Evolutionary conservation across 2,329 filamentous ascomycete species (phyloP).

Genomic region (Myriosclerotinia duriaeana): DNA sequence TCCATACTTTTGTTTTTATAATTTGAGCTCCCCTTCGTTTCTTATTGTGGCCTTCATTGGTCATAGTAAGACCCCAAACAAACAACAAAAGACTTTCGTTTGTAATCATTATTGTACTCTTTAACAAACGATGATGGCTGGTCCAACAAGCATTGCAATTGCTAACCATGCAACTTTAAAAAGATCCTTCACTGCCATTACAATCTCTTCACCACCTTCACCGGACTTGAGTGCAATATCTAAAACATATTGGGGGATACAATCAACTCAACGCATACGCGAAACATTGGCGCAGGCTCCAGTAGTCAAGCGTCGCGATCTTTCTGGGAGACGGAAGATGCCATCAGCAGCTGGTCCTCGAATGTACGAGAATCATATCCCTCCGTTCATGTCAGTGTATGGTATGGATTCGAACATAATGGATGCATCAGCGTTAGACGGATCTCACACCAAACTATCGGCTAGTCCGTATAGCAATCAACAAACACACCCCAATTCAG

Average conservation of each 20-base stretch:
- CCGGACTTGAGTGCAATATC: constrained; percentile 28
- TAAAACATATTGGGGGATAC: constrained; percentile 16
- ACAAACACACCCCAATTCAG: constrained; percentile 24
- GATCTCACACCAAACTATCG: constrained; percentile 32
- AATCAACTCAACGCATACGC: constrained; percentile 1
- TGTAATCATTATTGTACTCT: not conserved
- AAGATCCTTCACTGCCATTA: constrained; percentile 35
- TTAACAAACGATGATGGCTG: constrained; percentile 29
- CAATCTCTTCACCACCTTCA: constrained; percentile 29
- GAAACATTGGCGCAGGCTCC: constrained; percentile 27
- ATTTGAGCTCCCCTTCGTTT: not conserved
- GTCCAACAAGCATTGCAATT: constrained; percentile 31
- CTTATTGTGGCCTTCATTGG: not conserved
- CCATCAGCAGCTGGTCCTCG: constrained; percentile 61
- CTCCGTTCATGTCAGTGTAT: constrained; percentile 75
- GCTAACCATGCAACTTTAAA: constrained; percentile 39
- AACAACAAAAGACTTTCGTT: constrained; percentile 7
- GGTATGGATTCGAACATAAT: constrained; percentile 53
- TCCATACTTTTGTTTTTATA: not conserved
- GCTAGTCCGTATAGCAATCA: constrained; percentile 27
- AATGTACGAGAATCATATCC: constrained; percentile 68
- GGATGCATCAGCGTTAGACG: constrained; percentile 32
- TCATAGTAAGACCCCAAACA: not conserved
- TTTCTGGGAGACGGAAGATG: constrained; percentile 47
- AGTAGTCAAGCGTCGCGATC: constrained; percentile 27